Evolutionary conservation across 441 rosid species (phyloP).

Genomic region (Gossypium aridum): DNA sequence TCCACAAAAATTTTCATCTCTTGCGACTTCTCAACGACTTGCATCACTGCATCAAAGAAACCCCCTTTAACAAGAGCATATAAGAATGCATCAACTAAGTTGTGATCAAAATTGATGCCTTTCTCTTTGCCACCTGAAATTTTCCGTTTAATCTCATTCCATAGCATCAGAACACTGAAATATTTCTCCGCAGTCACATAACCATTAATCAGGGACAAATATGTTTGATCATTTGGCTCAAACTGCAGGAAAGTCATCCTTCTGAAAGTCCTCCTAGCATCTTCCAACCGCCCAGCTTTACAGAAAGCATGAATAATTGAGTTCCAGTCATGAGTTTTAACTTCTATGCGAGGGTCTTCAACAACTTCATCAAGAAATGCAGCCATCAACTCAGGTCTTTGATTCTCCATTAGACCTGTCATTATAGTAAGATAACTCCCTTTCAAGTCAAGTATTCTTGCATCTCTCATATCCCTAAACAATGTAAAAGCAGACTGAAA

Average conservation of each 20-base stretch:
- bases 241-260: conserved; percentile 76
- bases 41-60: conserved; percentile 92
- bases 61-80: conserved; percentile 86
- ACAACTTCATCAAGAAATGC: conserved; percentile 83
- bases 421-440: conserved; percentile 80
- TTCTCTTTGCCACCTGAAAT: conserved; percentile 43
- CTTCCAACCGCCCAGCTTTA: conserved; percentile 78
- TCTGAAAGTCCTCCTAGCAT: conserved; percentile 80
- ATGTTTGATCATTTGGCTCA: conserved; percentile 84
- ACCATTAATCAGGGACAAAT: conserved; percentile 75
- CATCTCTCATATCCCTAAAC: conserved; percentile 87
- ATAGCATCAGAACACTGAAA: conserved; percentile 62
- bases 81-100: conserved; percentile 75
- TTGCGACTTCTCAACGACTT: conserved; percentile 81
- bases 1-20: conserved; percentile 87
- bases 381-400: conserved; percentile 89
- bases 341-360: conserved; percentile 81
- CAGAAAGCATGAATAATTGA: conserved; percentile 92
- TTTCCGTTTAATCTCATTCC: conserved; percentile 78
- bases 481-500: conserved; percentile 80
- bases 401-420: conserved; percentile 88
- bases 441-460: conserved; percentile 47
- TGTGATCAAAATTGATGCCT: conserved; percentile 52
- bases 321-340: conserved; percentile 93
- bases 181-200: conserved; percentile 71